These are phyloP conservation scores for Trebouxia gelatinosa DNA, from an alignment of 163 green algal genomes.

Conservation along the genomic window DNA sequence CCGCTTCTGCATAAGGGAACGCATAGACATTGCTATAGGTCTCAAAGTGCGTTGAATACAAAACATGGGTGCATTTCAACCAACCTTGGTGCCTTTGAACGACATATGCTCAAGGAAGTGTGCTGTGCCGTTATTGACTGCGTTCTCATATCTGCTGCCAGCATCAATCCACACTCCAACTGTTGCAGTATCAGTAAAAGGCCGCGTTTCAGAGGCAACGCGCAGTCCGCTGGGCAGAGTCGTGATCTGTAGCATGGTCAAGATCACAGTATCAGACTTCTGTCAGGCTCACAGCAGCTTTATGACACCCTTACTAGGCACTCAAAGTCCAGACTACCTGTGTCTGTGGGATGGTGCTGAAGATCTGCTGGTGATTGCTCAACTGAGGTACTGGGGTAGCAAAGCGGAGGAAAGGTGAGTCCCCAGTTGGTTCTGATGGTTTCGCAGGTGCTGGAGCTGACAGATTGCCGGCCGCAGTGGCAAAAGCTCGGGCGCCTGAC, in stretches of 20 bases:
- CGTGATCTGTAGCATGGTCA: constrained; percentile 93
- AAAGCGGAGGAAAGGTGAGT: constrained; percentile 76
- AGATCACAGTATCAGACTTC: too few species aligned
- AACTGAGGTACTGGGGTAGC: constrained; percentile 64
- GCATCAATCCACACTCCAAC: constrained; percentile 99
- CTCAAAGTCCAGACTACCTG: too few species aligned
- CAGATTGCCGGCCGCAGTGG: constrained; percentile 31
- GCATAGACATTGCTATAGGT: not conserved
- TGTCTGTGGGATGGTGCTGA: constrained; percentile 78
- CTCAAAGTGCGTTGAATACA: too few species aligned
- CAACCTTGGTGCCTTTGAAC: constrained; percentile 97
- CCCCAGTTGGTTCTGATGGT: constrained; percentile 5
- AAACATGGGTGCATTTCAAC: not conserved
- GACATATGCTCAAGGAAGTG: constrained; percentile 99
- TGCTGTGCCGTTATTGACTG: constrained; percentile 92
- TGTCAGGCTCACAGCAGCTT: too few species aligned
- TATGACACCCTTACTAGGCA: too few species aligned
- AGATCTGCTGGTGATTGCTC: constrained; percentile 60
- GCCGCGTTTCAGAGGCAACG: constrained; percentile 87
- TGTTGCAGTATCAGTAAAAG: constrained; percentile 88
- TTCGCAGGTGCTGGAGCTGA: not conserved
- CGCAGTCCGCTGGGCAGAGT: constrained; percentile 91
- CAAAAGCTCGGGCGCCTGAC: constrained; percentile 21
- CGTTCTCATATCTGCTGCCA: constrained; percentile 91
- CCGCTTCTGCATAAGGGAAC: constrained; percentile 52